Percentiles rank a stretch among this genome's conserved stretches.
Evolutionary conservation across 768 basidiomycete species (phyloP).

Genomic region (Suillus brevipes): DNA sequence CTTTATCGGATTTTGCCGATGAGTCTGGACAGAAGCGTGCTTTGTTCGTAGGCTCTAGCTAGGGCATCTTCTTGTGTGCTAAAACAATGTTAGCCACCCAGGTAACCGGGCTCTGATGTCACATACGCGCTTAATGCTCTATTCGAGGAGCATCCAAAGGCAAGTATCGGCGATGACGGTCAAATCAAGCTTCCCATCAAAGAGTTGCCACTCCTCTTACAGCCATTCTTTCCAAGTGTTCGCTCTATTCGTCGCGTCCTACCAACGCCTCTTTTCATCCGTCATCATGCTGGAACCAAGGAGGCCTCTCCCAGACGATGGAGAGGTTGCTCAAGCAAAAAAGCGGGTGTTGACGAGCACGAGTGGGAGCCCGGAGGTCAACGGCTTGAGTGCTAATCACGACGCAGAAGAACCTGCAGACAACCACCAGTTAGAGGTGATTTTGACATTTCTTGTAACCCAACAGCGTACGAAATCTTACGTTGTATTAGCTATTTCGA

Average conservation of each 20-base stretch:
- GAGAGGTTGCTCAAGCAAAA: constrained; percentile 49
- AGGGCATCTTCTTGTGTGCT: too few relatives aligned
- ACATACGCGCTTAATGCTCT: too few relatives aligned
- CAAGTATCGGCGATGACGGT: too few relatives aligned
- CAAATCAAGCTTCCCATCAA: too few relatives aligned
- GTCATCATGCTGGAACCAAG: constrained; percentile 48
- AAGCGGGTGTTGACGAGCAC: constrained; percentile 54
- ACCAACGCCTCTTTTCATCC: constrained; percentile 16
- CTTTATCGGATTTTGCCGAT: too few relatives aligned
- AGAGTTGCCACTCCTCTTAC: too few relatives aligned
- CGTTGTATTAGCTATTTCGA: constrained; percentile 61
- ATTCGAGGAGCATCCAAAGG: too few relatives aligned
- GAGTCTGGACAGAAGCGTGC: too few relatives aligned
- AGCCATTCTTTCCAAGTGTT: constrained; percentile 5
- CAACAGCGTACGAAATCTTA: constrained; percentile 4
- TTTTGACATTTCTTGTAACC: background rate
- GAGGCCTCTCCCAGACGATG: constrained; percentile 54
- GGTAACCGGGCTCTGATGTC: too few relatives aligned
- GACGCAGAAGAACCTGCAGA: constrained; percentile 47
- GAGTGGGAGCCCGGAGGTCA: constrained; percentile 55
- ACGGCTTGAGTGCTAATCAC: constrained; percentile 39
- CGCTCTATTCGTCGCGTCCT: constrained; percentile 10
- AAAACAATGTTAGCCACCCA: too few relatives aligned
- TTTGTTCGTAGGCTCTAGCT: too few relatives aligned
- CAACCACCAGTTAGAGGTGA: constrained; percentile 66